Base-by-base conservation (phyloP, 768 basidiomycete genomes). In the Trametopsis cervina region DNA sequence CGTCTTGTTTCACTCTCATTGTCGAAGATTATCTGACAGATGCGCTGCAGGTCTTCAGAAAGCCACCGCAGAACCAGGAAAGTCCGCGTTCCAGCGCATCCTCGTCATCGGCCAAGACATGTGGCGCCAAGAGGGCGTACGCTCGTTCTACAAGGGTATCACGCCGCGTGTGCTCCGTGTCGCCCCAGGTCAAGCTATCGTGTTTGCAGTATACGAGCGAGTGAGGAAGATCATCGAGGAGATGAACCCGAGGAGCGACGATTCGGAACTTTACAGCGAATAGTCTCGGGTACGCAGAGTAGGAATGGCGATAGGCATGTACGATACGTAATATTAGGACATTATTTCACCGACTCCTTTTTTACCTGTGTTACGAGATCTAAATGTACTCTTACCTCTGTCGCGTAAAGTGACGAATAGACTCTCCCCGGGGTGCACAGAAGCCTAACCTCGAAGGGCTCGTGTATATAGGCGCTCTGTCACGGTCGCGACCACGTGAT, bases 131-230 rank as follows among this genome's bases (percentile, higher is more conserved):
- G 96, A 99, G 67, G 96, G 96, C 4, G 71, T 85, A 13, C 67
- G 67, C 38, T 91, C 94, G 45, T 98, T 99, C 69, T 98, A 98
- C 73, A 98, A 96, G 71, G 96, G 96, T 17, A 97, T 99, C 63
- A 97, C 94, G 0, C 96, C 96, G 27, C 78, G 96, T 18, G 93
- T 99, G 27, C 71, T 96, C 58, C 81, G 96, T 46, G 96, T 99
- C 39, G 96, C 96, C 2, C 96, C 96, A 6, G 96, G 95, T 1
- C 90, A 91, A 64, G 94, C 94, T 2, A 89, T 98, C 55, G 95
- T 97, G 27, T 98, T 98, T 60, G 90, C 95, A 11, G 95, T 99
- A 22, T 97, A 97, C 60, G 95, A 99, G 69, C 74, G 86, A 42
- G 85, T 97, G 52, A 82, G 86, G 65, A 67, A 61, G 58, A 47